Conservation (phyloP, 352 stramenopile species). For the Phytophthora ohioensis region DNA sequence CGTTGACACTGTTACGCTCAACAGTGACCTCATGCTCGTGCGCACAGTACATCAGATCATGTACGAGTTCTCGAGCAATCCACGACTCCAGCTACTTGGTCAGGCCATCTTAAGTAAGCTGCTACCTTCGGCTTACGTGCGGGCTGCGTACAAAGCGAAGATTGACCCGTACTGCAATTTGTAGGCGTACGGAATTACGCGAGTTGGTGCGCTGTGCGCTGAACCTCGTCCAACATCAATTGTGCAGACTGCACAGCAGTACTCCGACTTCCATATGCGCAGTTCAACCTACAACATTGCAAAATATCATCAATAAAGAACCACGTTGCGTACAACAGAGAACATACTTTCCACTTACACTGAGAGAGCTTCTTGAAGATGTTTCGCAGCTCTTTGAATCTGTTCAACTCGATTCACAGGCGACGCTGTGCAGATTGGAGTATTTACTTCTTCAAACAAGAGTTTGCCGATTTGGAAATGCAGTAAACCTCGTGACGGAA, state of each 20-base stretch:
- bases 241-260: slow-evolving; percentile 29
- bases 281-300: slow-evolving; percentile 29
- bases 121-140: slow-evolving; percentile 70
- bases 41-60: slow-evolving; percentile 67
- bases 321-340: not conserved
- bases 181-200: slow-evolving; percentile 27
- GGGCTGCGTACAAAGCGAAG: slow-evolving; percentile 74
- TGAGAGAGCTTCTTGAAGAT: slow-evolving; percentile 47
- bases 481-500: slow-evolving; percentile 54
- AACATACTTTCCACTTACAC: slow-evolving; percentile 36
- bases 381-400: slow-evolving; percentile 31
- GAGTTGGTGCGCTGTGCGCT: slow-evolving; percentile 14
- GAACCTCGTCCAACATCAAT: slow-evolving; percentile 40
- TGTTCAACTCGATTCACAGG: slow-evolving; percentile 7
- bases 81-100: slow-evolving; percentile 69
- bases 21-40: slow-evolving; percentile 63
- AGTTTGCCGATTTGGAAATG: slow-evolving; percentile 60
- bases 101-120: slow-evolving; percentile 61
- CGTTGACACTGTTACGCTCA: slow-evolving; percentile 58
- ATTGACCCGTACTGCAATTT: slow-evolving; percentile 82
- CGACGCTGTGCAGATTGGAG: not conserved
- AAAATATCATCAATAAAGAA: slow-evolving; percentile 1
- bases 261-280: slow-evolving; percentile 40
- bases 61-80: slow-evolving; percentile 69
- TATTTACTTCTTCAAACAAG: slow-evolving; percentile 27